Evolutionary conservation across 139 green algal genomes (phyloP).

Genomic region (Chloropicon primus): DNA sequence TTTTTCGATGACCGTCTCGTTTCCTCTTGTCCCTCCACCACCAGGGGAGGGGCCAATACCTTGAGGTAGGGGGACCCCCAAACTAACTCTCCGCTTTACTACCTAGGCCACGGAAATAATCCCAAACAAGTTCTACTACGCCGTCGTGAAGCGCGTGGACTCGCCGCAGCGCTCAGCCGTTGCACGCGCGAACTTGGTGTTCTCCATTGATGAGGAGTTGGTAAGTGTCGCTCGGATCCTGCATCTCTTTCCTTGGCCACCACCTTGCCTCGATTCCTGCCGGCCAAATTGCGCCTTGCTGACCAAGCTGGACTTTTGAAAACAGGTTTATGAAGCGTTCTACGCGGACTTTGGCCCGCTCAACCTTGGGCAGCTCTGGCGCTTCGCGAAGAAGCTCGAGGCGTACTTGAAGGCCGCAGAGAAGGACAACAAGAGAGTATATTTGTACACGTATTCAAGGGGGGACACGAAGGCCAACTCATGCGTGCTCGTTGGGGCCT

Average conservation of each 20-base stretch:
- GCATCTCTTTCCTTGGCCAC: neutral
- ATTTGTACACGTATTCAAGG: constrained; percentile 44
- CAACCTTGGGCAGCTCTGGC: constrained; percentile 65
- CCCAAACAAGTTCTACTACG: constrained; percentile 40
- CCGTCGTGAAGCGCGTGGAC: constrained; percentile 23
- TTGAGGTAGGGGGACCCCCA: neutral
- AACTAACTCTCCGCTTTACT: neutral
- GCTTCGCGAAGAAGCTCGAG: constrained; percentile 48
- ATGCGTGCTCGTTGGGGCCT: constrained; percentile 63
- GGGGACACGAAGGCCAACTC: constrained; percentile 60
- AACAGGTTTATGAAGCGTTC: constrained; percentile 79
- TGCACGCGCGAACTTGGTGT: constrained; percentile 27
- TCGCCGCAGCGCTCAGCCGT: constrained; percentile 15
- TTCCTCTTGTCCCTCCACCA: neutral
- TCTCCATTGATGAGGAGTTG: constrained; percentile 50
- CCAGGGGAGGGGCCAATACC: neutral
- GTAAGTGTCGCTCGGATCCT: constrained; percentile 27
- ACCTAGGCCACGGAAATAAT: constrained; percentile 36
- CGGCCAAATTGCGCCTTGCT: neutral
- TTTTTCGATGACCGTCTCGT: neutral
- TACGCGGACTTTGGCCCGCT: constrained; percentile 82
- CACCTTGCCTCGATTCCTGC: neutral
- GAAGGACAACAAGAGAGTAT: constrained; percentile 35
- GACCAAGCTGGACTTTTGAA: neutral
- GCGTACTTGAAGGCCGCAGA: constrained; percentile 34